Conservation (phyloP, 2,329 filamentous ascomycete species). For the Acrodontium crateriforme region DNA sequence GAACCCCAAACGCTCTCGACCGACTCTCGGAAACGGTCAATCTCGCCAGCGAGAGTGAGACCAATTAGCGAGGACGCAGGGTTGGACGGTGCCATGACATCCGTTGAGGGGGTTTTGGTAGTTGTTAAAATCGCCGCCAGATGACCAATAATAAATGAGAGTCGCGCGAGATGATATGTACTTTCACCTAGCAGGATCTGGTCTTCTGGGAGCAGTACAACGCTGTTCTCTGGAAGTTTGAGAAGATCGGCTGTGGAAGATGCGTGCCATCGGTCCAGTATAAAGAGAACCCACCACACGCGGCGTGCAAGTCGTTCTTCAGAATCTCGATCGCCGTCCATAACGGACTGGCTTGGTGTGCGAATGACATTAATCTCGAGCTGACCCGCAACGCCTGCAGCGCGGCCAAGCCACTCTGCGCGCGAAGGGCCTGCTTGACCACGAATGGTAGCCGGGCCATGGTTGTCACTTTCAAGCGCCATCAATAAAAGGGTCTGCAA, state of each 20-base stretch:
- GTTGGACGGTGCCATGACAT: conserved; percentile 29
- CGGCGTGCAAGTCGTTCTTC: conserved; percentile 49
- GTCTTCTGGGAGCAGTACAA: conserved; percentile 47
- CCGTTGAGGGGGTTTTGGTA: conserved; percentile 30
- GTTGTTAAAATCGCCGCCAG: conserved; percentile 35
- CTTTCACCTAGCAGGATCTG: conserved; percentile 47
- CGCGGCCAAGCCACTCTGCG: conserved; percentile 46
- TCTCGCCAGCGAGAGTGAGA: conserved; percentile 40
- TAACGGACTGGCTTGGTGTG: conserved; percentile 26
- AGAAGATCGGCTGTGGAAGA: conserved; percentile 50
- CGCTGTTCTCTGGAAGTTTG: conserved; percentile 48
- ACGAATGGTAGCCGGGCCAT: conserved; percentile 32
- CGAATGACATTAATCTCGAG: conserved; percentile 45
- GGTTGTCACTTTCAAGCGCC: conserved; percentile 50
- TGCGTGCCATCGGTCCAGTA: conserved; percentile 61
- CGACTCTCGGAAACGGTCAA: conserved; percentile 53
- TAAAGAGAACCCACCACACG: conserved; percentile 58
- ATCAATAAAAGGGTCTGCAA: conserved; percentile 55
- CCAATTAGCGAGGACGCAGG: conserved; percentile 32
- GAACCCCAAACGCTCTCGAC: conserved; percentile 40
- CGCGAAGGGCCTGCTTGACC: conserved; percentile 36
- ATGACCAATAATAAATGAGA: conserved; percentile 45
- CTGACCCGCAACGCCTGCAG: conserved; percentile 51
- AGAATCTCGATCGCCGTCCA: conserved; percentile 41
- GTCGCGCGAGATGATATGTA: conserved; percentile 51